Conservation (phyloP, 2,329 filamentous ascomycete genomes). For the Aspergillus nomiae region DNA sequence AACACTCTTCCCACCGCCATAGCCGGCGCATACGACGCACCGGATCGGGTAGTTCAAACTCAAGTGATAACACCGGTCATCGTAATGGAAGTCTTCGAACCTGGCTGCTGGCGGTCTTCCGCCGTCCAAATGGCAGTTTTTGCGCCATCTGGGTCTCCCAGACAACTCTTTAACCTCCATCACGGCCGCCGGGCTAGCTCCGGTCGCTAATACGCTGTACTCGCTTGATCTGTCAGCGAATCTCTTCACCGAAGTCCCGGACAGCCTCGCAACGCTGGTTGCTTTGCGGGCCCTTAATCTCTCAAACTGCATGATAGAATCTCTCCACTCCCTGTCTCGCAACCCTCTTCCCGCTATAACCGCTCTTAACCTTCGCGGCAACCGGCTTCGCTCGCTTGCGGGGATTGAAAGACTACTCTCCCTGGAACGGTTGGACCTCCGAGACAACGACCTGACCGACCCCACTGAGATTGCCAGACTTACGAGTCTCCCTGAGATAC, state of each 20-base stretch:
- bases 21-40: constrained; percentile 79
- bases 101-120: constrained; percentile 73
- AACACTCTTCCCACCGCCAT: constrained; percentile 67
- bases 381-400: constrained; percentile 81
- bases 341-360: constrained; percentile 89
- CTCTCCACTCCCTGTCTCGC: constrained; percentile 80
- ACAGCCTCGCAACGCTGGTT: constrained; percentile 81
- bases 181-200: constrained; percentile 71
- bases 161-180: constrained; percentile 89
- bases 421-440: constrained; percentile 83
- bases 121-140: constrained; percentile 88
- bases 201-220: constrained; percentile 83
- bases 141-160: constrained; percentile 86
- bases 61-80: constrained; percentile 61
- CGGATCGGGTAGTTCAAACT: constrained; percentile 90
- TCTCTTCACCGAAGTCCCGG: constrained; percentile 90
- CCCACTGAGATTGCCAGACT: constrained; percentile 86
- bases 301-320: constrained; percentile 97
- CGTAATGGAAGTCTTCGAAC: constrained; percentile 72
- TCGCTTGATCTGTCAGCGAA: constrained; percentile 93
- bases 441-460: constrained; percentile 89
- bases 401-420: constrained; percentile 88
- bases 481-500: constrained; percentile 86
- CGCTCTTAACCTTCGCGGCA: constrained; percentile 85
- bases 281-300: constrained; percentile 90